Conservation (phyloP, 495 filamentous ascomycete genomes). For the Amphirosellinia nigrospora region DNA sequence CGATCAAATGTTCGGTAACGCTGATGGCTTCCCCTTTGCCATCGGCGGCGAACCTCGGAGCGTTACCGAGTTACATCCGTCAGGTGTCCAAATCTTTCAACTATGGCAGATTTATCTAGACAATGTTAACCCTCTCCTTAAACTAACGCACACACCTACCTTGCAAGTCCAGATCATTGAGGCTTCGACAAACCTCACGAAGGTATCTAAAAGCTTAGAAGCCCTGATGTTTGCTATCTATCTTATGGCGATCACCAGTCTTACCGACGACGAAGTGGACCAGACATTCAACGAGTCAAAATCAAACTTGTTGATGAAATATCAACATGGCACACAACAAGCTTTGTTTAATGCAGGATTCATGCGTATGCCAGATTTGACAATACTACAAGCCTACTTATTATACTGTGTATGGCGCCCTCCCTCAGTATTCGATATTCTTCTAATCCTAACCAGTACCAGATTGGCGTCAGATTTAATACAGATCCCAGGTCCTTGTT, state of each 20-base stretch:
- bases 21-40: conserved; percentile 65
- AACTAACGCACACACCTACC: conserved; percentile 70
- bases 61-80: conserved; percentile 66
- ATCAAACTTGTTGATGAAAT: conserved; percentile 50
- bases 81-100: conserved; percentile 70
- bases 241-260: conserved; percentile 56
- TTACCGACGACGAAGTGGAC: conserved; percentile 59
- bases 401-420: conserved; percentile 57
- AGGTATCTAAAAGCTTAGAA: conserved; percentile 56
- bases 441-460: conserved; percentile 37
- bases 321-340: conserved; percentile 58
- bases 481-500: conserved; percentile 56
- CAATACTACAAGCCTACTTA: conserved; percentile 60
- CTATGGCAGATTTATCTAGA: conserved; percentile 75
- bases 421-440: conserved; percentile 9
- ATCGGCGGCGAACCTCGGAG: conserved; percentile 55
- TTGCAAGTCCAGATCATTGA: conserved; percentile 60
- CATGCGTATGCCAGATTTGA: conserved; percentile 60
- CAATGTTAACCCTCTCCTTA: conserved; percentile 74
- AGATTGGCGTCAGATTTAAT: conserved; percentile 54
- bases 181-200: conserved; percentile 52
- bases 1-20: conserved; percentile 58
- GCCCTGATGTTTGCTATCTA: conserved; percentile 65
- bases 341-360: conserved; percentile 63
- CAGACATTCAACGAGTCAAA: conserved; percentile 56